Percentiles rank a stretch among this genome's conserved stretches.
Conservation (phyloP, 495 filamentous ascomycete genomes). For the Acidiella bohemica region DNA sequence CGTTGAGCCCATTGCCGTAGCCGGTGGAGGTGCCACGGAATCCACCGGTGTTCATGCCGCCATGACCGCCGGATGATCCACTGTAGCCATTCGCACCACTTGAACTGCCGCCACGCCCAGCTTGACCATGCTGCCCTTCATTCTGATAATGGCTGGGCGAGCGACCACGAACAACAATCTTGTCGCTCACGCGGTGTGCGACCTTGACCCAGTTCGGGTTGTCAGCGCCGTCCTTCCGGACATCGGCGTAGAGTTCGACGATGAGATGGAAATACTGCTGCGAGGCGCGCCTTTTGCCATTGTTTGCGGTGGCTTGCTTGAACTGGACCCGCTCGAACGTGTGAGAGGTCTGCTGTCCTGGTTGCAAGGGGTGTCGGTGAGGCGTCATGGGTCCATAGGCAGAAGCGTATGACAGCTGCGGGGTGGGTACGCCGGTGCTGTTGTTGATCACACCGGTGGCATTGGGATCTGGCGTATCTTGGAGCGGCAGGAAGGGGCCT, state of each 20-base stretch:
- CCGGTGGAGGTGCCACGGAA: slow-evolving; percentile 7
- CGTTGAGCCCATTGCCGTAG: slow-evolving; percentile 1
- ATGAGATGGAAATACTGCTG: slow-evolving; percentile 92
- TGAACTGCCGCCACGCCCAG: slow-evolving; percentile 43
- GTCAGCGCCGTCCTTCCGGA: slow-evolving; percentile 31
- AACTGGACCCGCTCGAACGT: slow-evolving; percentile 94
- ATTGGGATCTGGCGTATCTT: slow-evolving; percentile 3
- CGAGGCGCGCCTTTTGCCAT: slow-evolving; percentile 78
- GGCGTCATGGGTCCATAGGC: background rate
- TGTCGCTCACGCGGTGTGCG: slow-evolving; percentile 62
- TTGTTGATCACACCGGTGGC: no score
- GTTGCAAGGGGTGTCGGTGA: slow-evolving; percentile 1
- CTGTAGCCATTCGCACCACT: slow-evolving; percentile 38
- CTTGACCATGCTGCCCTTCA: slow-evolving; percentile 42
- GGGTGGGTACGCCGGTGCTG: background rate
- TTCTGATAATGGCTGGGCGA: slow-evolving; percentile 89
- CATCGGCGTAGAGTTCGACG: slow-evolving; percentile 75
- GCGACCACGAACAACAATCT: slow-evolving; percentile 86
- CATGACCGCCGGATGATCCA: slow-evolving; percentile 23
- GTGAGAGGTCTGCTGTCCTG: slow-evolving; percentile 11
- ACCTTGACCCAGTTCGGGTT: slow-evolving; percentile 54
- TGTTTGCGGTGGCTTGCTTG: slow-evolving; percentile 91
- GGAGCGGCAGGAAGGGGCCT: slow-evolving; percentile 20
- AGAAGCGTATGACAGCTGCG: background rate
- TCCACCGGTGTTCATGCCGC: slow-evolving; percentile 8